Conservation (phyloP, 805 yeast genomes). For the Hanseniaspora guilliermondii region DNA sequence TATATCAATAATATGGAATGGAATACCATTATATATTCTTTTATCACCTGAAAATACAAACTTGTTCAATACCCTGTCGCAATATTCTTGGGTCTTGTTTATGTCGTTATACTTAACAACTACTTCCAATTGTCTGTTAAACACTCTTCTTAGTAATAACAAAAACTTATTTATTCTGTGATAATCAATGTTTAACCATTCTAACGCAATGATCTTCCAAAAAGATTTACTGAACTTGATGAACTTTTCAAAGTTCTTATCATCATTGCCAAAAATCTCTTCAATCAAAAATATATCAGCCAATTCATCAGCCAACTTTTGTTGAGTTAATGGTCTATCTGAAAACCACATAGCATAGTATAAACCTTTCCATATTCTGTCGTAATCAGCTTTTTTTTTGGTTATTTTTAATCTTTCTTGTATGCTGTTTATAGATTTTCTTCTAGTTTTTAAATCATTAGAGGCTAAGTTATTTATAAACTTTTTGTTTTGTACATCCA, state of each 20-base stretch:
- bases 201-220: slow-evolving; percentile 65
- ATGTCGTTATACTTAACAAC: slow-evolving; percentile 32
- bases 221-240: slow-evolving; percentile 56
- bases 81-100: slow-evolving; percentile 35
- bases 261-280: slow-evolving; percentile 15
- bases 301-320: slow-evolving; percentile 59
- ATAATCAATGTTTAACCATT: slow-evolving; percentile 77
- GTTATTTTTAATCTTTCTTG: slow-evolving; percentile 35
- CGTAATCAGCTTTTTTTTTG: slow-evolving; percentile 41
- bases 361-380: slow-evolving; percentile 92
- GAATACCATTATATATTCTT: slow-evolving; percentile 58
- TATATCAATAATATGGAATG: slow-evolving; percentile 76
- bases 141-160: slow-evolving; percentile 63
- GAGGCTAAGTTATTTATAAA: slow-evolving; percentile 78
- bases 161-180: slow-evolving; percentile 78
- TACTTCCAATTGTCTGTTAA: slow-evolving; percentile 51
- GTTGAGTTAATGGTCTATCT: slow-evolving; percentile 88
- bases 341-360: slow-evolving; percentile 94
- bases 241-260: slow-evolving; percentile 18
- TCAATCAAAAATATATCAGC: slow-evolving; percentile 34
- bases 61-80: slow-evolving; percentile 32
- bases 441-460: slow-evolving; percentile 60
- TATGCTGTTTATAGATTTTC: slow-evolving; percentile 50
- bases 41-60: slow-evolving; percentile 47
- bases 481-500: slow-evolving; percentile 30